Base-by-base conservation (phyloP, 2,329 filamentous ascomycete genomes). In the Fusarium austroafricanum region DNA sequence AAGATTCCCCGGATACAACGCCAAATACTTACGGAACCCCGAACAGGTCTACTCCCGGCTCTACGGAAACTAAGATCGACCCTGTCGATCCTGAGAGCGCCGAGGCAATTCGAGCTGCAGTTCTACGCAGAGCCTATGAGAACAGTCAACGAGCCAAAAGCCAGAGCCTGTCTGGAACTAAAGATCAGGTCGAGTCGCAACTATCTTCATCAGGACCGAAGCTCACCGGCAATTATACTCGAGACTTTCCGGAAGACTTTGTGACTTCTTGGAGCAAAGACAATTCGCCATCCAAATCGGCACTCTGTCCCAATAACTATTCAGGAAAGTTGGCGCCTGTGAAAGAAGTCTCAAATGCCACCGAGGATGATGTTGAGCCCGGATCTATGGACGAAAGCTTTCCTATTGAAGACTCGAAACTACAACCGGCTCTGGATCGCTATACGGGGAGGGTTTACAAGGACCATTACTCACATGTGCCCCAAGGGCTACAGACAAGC, bases 171-270 rank as follows among this genome's bases (percentile, higher is more conserved):
- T 37, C 63, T 10, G 43, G 35, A 31, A 23, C 10, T 10, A 37
- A 17, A n/a, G 53, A 45, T 15, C 65, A 39, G 52, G 28, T 39
- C 20, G 49, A 62, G 39, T 47, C 18, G 37, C 55, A 37, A 46
- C 61, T 46, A 12, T 10, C 18, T 15, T 35, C 42, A 4, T 18
- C 46, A 5, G 18, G 55, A 18, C 40, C 58, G n/a, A 40, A 33
- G 11, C 58, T 86, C 47, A 84, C 82, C 10, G 84, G 84, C 6
- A 84, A 83, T 64, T 86, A 81, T 62, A 75, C 76, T 10, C 81
- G 80, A 31, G 85, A 87, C 70, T 87, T 86, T 59, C 83, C 84
- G 1, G 83, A 87, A 59, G 84, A 86, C 5, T 86, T 84, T 55
- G 68, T 79, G 1, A 72, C 73, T 7, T 79, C 79, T 2, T 86